A percentile compares a stretch with the other conserved stretches of the same genome.
Conservation (phyloP, 495 filamentous ascomycete species). For the Physcia stellaris region DNA sequence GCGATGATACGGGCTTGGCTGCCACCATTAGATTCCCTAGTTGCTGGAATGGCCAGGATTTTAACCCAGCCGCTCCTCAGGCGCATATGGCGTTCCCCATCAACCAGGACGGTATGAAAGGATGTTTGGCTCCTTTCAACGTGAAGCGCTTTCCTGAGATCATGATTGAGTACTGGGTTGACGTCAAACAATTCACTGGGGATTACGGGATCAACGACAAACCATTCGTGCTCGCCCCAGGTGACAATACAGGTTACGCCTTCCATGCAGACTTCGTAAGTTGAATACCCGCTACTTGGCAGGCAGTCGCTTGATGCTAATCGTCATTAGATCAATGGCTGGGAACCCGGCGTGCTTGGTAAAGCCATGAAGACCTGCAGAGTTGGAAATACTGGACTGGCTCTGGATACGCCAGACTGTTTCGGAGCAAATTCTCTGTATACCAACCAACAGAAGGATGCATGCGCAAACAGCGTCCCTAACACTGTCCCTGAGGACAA, state of each 20-base stretch:
- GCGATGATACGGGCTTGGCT: background rate
- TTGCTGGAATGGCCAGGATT: constrained; percentile 12
- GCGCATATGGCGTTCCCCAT: constrained; percentile 13
- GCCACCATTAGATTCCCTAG: constrained; percentile 7
- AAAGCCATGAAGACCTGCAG: constrained; percentile 6
- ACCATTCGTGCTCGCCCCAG: constrained; percentile 20
- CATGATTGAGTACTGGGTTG: constrained; percentile 10
- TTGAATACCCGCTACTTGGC: constrained; percentile 20
- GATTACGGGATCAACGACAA: constrained; percentile 1
- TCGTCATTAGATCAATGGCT: constrained; percentile 40
- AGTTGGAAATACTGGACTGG: background rate
- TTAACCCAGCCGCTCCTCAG: constrained; percentile 13
- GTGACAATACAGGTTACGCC: constrained; percentile 31
- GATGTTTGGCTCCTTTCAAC: constrained; percentile 5
- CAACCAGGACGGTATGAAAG: constrained; percentile 9
- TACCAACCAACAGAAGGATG: background rate
- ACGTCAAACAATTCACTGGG: constrained; percentile 6
- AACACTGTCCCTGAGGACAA: constrained; percentile 1
- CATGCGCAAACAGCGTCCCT: background rate
- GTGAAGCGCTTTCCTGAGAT: constrained; percentile 5
- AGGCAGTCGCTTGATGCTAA: background rate
- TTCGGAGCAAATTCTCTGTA: constrained; percentile 1
- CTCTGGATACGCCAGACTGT: constrained; percentile 1
- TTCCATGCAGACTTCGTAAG: constrained; percentile 62
- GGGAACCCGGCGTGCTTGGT: constrained; percentile 31